A percentile compares a stretch with the other conserved stretches of the same genome.
Conservation (phyloP, 495 filamentous ascomycete genomes). For the Thozetella sp. region DNA sequence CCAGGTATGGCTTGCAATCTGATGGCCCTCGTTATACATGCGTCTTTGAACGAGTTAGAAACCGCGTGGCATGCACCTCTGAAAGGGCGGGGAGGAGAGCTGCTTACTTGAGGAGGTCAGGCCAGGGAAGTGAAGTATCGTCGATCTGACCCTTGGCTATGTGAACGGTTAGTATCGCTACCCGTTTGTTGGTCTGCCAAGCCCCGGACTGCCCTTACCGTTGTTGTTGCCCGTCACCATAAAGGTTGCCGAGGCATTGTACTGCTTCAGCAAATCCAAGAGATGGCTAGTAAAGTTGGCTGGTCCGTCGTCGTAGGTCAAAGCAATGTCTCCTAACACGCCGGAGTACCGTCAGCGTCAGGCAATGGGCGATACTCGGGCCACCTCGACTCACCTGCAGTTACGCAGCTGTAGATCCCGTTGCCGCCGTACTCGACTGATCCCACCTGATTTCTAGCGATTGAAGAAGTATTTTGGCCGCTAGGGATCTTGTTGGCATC, state of each 20-base stretch:
- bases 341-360: too few relatives aligned
- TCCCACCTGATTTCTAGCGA: conserved; percentile 51
- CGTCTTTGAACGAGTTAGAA: conserved; percentile 41
- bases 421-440: conserved; percentile 48
- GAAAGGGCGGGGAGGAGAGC: neutral
- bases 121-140: conserved; percentile 42
- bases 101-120: conserved; percentile 28
- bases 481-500: conserved; percentile 55
- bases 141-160: conserved; percentile 33
- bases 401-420: conserved; percentile 58
- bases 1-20: conserved; percentile 78
- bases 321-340: conserved; percentile 48
- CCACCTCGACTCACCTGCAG: conserved; percentile 29
- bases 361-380: neutral
- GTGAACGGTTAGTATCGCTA: neutral
- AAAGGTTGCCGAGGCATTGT: conserved; percentile 67
- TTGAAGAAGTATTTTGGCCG: conserved; percentile 52
- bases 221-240: conserved; percentile 71
- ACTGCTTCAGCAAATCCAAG: conserved; percentile 59
- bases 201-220: conserved; percentile 34
- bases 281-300: conserved; percentile 61
- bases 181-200: neutral
- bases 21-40: conserved; percentile 65
- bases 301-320: conserved; percentile 74
- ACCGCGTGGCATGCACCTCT: too few relatives aligned